These are phyloP conservation scores for Excoecaria cochinchinensis DNA, from an alignment of 345 rosid genomes.

Conservation along the genomic window DNA sequence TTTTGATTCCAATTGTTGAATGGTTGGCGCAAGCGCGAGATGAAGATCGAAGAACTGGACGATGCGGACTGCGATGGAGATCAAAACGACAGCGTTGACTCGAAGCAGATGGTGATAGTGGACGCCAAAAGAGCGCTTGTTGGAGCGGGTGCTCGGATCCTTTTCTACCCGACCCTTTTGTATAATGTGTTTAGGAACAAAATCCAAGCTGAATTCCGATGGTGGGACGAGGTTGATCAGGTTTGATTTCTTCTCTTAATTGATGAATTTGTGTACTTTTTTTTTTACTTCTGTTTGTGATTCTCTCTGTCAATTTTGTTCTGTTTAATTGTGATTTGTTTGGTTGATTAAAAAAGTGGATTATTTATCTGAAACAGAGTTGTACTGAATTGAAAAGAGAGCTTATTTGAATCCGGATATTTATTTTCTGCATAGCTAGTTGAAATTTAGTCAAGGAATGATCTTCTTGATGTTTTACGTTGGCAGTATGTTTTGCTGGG, in stretches of 20 bases:
- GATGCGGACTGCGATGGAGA: slow-evolving; percentile 33
- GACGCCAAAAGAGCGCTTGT: slow-evolving; percentile 54
- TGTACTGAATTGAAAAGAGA: not conserved
- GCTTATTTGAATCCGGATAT: not conserved
- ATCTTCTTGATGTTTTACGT: not conserved
- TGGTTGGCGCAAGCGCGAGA: slow-evolving; percentile 8
- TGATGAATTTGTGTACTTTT: not conserved
- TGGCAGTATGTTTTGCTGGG: slow-evolving; percentile 70
- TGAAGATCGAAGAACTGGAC: slow-evolving; percentile 55
- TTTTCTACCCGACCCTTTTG: slow-evolving; percentile 67
- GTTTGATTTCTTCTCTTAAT: slow-evolving; percentile 22
- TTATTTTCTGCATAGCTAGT: not conserved
- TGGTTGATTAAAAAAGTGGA: not conserved
- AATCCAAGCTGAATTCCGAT: slow-evolving; percentile 58
- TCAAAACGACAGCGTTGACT: slow-evolving; percentile 11
- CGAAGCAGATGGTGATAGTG: slow-evolving; percentile 28
- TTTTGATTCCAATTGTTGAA: not conserved
- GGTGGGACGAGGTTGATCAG: slow-evolving; percentile 77
- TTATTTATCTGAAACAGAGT: not conserved
- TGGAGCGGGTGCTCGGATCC: slow-evolving; percentile 67
- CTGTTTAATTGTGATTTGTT: not conserved
- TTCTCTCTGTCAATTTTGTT: not conserved
- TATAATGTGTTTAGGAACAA: slow-evolving; percentile 66
- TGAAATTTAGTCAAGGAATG: not conserved
- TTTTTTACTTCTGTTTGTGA: not conserved